These are phyloP conservation scores for Erythrobasidium hasegawianum DNA, from an alignment of 1,284 basidiomycete genomes.

Conservation along the genomic window DNA sequence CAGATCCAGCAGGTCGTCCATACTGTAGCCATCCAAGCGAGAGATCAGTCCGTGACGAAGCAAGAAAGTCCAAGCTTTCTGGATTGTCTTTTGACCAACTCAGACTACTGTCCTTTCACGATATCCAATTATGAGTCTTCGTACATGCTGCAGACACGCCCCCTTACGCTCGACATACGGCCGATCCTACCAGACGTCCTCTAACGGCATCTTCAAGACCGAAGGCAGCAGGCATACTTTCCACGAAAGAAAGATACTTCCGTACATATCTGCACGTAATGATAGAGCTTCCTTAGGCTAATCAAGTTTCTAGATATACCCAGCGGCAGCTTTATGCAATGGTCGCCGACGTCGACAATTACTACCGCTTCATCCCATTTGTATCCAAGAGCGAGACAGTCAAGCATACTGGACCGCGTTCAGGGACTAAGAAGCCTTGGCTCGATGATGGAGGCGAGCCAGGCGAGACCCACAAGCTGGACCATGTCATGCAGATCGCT, in stretches of 20 bases:
- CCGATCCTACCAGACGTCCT: background rate
- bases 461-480: conserved; percentile 57
- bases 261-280: conserved; percentile 57
- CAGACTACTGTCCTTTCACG: background rate
- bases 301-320: conserved; percentile 57
- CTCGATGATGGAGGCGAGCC: conserved; percentile 10
- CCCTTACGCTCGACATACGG: background rate
- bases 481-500: conserved; percentile 82
- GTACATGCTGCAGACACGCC: background rate
- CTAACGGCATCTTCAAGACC: conserved; percentile 16
- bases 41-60: background rate
- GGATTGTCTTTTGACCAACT: background rate
- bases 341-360: conserved; percentile 82
- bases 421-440: conserved; percentile 35
- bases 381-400: conserved; percentile 69
- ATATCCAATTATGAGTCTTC: background rate
- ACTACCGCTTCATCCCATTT: conserved; percentile 83
- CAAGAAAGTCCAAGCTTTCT: background rate
- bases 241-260: conserved; percentile 67
- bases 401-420: conserved; percentile 9
- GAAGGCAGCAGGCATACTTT: conserved; percentile 52
- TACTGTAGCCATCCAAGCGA: conserved; percentile 36
- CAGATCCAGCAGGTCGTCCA: conserved; percentile 55
- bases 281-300: background rate
- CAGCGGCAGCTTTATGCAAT: conserved; percentile 74